Evolutionary conservation across 345 rosid genomes (phyloP), one percentile per base, ranked within the genome.

Genomic region (Euphorbia tirucalli): DNA sequence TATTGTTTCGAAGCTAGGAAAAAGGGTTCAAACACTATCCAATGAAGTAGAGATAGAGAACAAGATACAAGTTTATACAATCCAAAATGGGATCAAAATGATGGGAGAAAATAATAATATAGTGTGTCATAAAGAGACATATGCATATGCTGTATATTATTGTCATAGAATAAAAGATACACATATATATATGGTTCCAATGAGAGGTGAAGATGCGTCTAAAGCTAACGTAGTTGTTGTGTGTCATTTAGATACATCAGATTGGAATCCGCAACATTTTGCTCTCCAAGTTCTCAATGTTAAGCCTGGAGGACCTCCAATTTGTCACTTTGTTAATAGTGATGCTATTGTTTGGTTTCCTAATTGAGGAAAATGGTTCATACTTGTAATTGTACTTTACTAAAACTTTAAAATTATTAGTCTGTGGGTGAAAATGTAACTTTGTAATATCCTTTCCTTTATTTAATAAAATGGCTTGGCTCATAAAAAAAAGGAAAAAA

Each of bases 101-200:
- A 13, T 21, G 1, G 66, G 69, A 2, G 68, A 28, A 11, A 16
- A 27, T 10, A 50, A 52, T 6, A 11, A 60, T 15, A 49, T 74
- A 6, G 71, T 62, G 21, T 74, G 65, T 16, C 73, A 75, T 22
- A 54, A 75, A 63, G 31, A 50, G 56, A 39, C n/a, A 11, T 75
- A 75, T 54, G 43, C 61, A 6, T 75, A 68, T 21, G 74, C 65
- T 27, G 57, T 75, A 2, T 75, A 49, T 62, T 75, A 69, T 21
- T 75, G 70, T 35, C 78, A 69, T 46, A 16, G 21, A 7, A 55
- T 71, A 4, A 19, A 19, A 14, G n/a, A 7, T 15, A 69, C 74
- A 21, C 56, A 18, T 56, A 50, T 28, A 4, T 63, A 75, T 32
- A 7, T 4, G 64, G 65, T 55, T 63, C 37, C 43, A 15, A 44